These are phyloP conservation scores for Aspergillus sparsus DNA, from an alignment of 495 filamentous ascomycete species.

Conservation along the genomic window DNA sequence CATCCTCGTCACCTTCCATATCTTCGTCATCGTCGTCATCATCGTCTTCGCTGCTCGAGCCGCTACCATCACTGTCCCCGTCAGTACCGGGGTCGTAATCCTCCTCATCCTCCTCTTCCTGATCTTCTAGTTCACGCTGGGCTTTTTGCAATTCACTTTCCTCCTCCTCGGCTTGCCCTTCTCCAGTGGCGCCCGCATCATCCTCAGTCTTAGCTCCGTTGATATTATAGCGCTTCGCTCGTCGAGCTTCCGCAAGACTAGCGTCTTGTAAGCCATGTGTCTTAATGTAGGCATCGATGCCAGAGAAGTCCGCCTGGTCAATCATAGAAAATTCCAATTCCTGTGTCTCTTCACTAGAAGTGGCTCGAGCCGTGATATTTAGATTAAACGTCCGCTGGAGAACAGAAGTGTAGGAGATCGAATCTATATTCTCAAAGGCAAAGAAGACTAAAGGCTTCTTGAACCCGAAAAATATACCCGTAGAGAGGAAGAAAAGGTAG, in stretches of 20 bases:
- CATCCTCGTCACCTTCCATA: constrained; percentile 47
- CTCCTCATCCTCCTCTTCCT: constrained; percentile 83
- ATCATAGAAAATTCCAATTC: constrained; percentile 87
- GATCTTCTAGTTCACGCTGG: constrained; percentile 61
- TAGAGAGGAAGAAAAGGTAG: constrained; percentile 84
- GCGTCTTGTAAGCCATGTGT: constrained; percentile 82
- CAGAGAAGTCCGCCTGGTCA: constrained; percentile 79
- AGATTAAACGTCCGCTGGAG: constrained; percentile 94
- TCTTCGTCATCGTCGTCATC: constrained; percentile 52
- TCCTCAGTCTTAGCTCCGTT: constrained; percentile 59
- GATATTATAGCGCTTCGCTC: constrained; percentile 78
- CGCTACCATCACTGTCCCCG: constrained; percentile 70
- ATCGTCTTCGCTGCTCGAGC: constrained; percentile 55
- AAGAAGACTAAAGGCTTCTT: constrained; percentile 93
- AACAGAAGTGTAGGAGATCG: constrained; percentile 85
- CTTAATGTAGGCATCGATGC: constrained; percentile 83
- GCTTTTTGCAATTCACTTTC: constrained; percentile 67
- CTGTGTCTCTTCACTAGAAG: constrained; percentile 50
- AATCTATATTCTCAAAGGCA: constrained; percentile 73
- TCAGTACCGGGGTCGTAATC: constrained; percentile 85
- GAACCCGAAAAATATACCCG: constrained; percentile 89
- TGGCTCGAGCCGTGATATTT: constrained; percentile 61
- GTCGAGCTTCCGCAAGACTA: constrained; percentile 83
- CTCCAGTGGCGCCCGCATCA: constrained; percentile 31
- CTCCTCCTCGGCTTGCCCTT: constrained; percentile 41